Evolutionary conservation across 441 rosid genomes (phyloP), one percentile per base, ranked within the genome.

Genomic region (Hypseocharis bilobata): DNA sequence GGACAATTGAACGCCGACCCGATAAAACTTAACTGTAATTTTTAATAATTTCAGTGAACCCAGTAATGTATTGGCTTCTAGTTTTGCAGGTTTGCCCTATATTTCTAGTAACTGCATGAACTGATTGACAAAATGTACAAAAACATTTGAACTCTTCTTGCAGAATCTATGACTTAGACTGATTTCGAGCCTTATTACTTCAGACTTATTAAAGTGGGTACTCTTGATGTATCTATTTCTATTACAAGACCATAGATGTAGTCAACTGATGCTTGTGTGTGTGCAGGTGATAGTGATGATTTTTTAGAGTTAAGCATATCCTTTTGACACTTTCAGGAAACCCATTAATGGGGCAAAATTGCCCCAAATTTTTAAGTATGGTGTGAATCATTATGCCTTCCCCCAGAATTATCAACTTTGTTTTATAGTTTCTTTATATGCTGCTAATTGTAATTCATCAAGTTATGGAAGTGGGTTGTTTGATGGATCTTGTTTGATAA

Each of bases 1-100:
- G 85, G 82, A 82, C 83, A 60, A 55, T 54, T 66, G 63, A 67
- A 60, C 70, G 45, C 26, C 75, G 69, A 67, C 71, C 56, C 29
- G 4, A 30, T 0, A 47, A 17, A 47, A 4, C 17, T 47, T 19
- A 16, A 22, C 16, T 58, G 55, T 23, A 47, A 27, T 51, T 66
- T 73, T 65, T 59, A 62, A 64, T 66, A 58, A 49, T 61, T 72
- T 65, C 60, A 62, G 63, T 52, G 63, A 68, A 66, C 32, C 54
- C 45, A 10, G 25, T 49, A 19, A 23, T 52, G 34, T 52, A 22
- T 52, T 52, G 29, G 58, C 22, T 52, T 22, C 58, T 23, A 22
- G 23, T 38, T 63, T 40, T 72, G 42, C 58, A 27, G 49, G 49
- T 62, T 57, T 25, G 19, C 55, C 74, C 69, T 69, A 65, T 68